phyloP scores from a whole-genome alignment of 2,329 filamentous ascomycete species.

The Fusarium oligoseptatum region DNA sequence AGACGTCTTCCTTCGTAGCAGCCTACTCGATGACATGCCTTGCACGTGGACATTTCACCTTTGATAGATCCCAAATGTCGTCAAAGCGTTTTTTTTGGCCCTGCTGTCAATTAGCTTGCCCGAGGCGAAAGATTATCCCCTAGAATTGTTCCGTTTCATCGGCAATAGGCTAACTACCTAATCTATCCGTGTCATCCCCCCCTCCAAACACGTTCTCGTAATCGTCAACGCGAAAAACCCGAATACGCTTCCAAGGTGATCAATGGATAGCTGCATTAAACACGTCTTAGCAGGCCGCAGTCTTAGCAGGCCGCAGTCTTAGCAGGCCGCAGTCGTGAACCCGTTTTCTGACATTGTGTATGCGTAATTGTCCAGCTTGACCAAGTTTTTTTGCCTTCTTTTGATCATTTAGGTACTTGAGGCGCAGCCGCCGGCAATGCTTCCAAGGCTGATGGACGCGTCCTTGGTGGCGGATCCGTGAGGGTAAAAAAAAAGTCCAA shows the following conservation, averaged over 20 bases:
- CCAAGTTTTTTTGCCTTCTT: background rate
- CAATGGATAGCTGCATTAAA: background rate
- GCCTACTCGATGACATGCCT: conserved; percentile 6
- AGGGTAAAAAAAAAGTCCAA: background rate
- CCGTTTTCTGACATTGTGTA: background rate
- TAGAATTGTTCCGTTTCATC: conserved; percentile 8
- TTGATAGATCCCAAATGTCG: conserved; percentile 2
- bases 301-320: background rate
- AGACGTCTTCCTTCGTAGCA: background rate
- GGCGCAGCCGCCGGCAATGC: conserved; percentile 15
- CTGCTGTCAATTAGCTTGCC: background rate
- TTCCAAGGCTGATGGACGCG: conserved; percentile 11
- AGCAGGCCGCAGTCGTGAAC: background rate
- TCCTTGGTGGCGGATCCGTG: conserved; percentile 23
- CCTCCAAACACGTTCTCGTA: conserved; percentile 20
- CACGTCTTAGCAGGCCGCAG: background rate
- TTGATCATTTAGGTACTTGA: background rate
- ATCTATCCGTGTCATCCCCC: background rate
- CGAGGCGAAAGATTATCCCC: background rate
- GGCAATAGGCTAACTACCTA: background rate
- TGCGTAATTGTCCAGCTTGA: conserved; percentile 13
- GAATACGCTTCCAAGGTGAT: conserved; percentile 24
- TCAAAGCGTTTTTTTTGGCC: background rate
- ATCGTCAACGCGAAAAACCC: conserved; percentile 33
- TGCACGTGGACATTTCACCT: background rate